Evolutionary conservation across 169 alveolate species (phyloP).

Genomic region (Plasmodium fragile): DNA sequence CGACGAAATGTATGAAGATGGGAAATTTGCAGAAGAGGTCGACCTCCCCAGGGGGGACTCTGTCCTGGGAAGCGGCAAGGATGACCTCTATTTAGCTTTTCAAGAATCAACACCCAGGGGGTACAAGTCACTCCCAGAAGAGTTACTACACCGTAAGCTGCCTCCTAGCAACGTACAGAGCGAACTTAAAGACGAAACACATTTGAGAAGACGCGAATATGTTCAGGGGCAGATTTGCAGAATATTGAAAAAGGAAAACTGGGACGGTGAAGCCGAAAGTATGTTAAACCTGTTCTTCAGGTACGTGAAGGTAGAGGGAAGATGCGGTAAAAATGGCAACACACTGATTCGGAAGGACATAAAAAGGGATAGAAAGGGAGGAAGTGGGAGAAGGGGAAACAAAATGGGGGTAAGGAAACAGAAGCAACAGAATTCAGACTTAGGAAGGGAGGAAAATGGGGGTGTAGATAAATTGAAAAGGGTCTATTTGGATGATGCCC

Average conservation of each 20-base stretch:
- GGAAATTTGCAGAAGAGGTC: background rate
- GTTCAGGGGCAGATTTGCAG: background rate
- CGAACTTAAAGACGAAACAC: background rate
- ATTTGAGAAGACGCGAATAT: background rate
- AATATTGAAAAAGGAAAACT: conserved; percentile 25
- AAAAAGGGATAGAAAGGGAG: conserved; percentile 1
- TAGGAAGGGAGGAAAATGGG: background rate
- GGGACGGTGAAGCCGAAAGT: conserved; percentile 20
- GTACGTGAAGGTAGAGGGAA: background rate
- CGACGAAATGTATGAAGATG: conserved; percentile 4
- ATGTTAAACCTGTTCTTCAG: conserved; percentile 7
- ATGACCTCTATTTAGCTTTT: background rate
- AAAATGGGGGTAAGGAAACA: background rate
- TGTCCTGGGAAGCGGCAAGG: background rate
- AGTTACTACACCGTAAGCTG: background rate
- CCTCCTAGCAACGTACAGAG: background rate
- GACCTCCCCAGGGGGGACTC: background rate
- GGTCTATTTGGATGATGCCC: conserved; percentile 17
- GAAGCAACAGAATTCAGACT: background rate
- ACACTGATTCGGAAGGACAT: background rate
- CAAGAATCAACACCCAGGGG: background rate
- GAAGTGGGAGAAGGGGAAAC: conserved; percentile 1
- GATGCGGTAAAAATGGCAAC: background rate
- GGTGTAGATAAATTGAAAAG: conserved; percentile 6
- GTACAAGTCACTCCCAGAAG: background rate